phyloP scores from a whole-genome alignment of 148 eudicot genomes.

The Vaccinium corymbosum region DNA sequence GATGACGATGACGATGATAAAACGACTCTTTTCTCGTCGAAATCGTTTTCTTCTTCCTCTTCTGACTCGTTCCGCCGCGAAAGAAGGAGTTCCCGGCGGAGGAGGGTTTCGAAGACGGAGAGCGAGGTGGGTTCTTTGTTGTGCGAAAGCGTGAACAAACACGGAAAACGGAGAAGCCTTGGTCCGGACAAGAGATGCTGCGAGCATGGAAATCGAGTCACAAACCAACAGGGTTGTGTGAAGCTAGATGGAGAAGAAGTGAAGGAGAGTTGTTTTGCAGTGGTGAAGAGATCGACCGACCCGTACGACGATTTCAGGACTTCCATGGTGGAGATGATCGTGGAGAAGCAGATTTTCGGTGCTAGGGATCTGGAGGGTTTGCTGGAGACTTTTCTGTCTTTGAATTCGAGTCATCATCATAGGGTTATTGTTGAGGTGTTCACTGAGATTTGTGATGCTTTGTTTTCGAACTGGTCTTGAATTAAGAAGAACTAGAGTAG shows the following conservation, averaged over 20 bases:
- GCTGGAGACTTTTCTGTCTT: slow-evolving; percentile 42
- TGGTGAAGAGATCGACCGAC: slow-evolving; percentile 53
- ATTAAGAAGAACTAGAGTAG: neutral
- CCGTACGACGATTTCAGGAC: slow-evolving; percentile 53
- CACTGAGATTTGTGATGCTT: slow-evolving; percentile 66
- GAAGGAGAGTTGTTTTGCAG: slow-evolving; percentile 46
- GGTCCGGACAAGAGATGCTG: too few species aligned
- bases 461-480: slow-evolving; percentile 44
- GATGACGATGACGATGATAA: slow-evolving; percentile 35
- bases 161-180: too few species aligned
- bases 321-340: slow-evolving; percentile 66
- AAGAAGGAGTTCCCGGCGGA: slow-evolving; percentile 18
- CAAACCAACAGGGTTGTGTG: neutral
- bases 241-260: slow-evolving; percentile 40
- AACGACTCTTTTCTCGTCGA: slow-evolving; percentile 47
- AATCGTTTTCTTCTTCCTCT: slow-evolving; percentile 44
- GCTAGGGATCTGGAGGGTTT: slow-evolving; percentile 41
- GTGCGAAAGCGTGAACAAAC: too few species aligned
- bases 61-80: slow-evolving; percentile 24
- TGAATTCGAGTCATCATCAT: slow-evolving; percentile 65
- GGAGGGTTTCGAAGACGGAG: slow-evolving; percentile 12
- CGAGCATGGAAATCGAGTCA: too few species aligned
- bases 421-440: slow-evolving; percentile 55
- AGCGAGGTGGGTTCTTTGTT: slow-evolving; percentile 9
- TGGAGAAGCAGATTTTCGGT: slow-evolving; percentile 57